phyloP scores from a whole-genome alignment of 768 basidiomycete species.

The Hebeloma cylindrosporum region DNA sequence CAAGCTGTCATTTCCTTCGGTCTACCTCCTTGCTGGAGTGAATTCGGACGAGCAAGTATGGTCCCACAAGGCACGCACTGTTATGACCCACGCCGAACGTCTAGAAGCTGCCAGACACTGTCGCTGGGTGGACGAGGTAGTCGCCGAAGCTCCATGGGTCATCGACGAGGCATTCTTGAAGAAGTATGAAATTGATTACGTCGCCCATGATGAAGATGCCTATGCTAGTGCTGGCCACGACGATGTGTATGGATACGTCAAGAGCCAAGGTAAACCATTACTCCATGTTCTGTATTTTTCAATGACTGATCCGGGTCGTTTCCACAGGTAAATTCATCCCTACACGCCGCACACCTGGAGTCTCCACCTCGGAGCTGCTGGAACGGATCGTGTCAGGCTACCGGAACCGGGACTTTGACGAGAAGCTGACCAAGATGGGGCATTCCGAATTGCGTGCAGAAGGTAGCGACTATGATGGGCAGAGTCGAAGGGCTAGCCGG shows the following conservation, averaged over 20 bases:
- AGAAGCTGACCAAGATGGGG: conserved; percentile 89
- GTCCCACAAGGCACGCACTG: conserved; percentile 74
- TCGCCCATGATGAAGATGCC: conserved; percentile 93
- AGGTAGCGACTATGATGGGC: conserved; percentile 52
- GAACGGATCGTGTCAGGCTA: conserved; percentile 91
- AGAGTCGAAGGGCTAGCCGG: conserved; percentile 34
- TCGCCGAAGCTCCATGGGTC: conserved; percentile 90
- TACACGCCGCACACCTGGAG: conserved; percentile 89
- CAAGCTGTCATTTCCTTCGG: conserved; percentile 87
- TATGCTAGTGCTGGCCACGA: conserved; percentile 77
- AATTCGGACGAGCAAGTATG: conserved; percentile 83
- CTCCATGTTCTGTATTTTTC: neutral
- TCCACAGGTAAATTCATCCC: conserved; percentile 87
- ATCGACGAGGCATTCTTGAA: conserved; percentile 80
- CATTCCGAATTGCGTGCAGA: conserved; percentile 67
- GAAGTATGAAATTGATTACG: conserved; percentile 90
- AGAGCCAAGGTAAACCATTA: conserved; percentile 65
- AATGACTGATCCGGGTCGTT: neutral
- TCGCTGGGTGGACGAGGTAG: conserved; percentile 94
- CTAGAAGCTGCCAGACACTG: conserved; percentile 94
- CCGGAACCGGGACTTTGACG: conserved; percentile 81
- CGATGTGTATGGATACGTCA: conserved; percentile 84
- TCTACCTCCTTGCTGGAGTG: conserved; percentile 92
- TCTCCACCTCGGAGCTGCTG: conserved; percentile 91
- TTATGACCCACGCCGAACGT: conserved; percentile 89